Evolutionary conservation across 495 filamentous ascomycete genomes (phyloP), one percentile per base, ranked within the genome.

Genomic region (Podospora pseudocomata): DNA sequence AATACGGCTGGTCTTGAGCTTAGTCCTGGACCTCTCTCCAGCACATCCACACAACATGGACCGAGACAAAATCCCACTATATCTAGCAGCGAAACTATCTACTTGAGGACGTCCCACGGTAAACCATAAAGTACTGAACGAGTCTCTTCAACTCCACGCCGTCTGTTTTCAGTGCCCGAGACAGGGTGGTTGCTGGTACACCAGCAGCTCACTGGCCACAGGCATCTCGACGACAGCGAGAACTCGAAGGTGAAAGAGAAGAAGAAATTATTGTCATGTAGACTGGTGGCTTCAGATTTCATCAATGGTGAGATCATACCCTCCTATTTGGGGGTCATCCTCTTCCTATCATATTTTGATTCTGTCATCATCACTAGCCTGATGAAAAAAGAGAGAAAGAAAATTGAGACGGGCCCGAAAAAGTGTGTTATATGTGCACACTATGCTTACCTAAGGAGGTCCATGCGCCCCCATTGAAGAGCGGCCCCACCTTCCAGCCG

Each of bases 341-440:
- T 87, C 85, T 87, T 87, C 85, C 85, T 87, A 87, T 87, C 82
- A 83, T 84, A 70, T 71, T 71, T 79, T 74, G 76, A 78, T 72
- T 78, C 65, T 74, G 70, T 75, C 79, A 84, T 87, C 85, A 86
- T 87, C 85, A 87, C 76, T 56, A 84, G 84, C 84, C 80, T 76
- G 77, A 63, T 49, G 39, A 69, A 66, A 69, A 69, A 73, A 63
- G 68, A 70, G 61, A 65, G 65, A 67, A 60, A 61, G 67, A 70
- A 66, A 28, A n/a, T 5, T 34, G 66, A 27, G 30, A 7, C 16
- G 44, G 4, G 44, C 32, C 18, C 18, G n/a, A 18, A 58, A 69
- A 57, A 58, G 19, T 65, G 61, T 27, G 11, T 60, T 60, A 68
- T 69, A 72, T 69, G 57, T 18, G 26, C 44, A 28, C 44, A 19